Evolutionary conservation across 352 stramenopile species (phyloP).

Genomic region (Phytopythium mirpurense): DNA sequence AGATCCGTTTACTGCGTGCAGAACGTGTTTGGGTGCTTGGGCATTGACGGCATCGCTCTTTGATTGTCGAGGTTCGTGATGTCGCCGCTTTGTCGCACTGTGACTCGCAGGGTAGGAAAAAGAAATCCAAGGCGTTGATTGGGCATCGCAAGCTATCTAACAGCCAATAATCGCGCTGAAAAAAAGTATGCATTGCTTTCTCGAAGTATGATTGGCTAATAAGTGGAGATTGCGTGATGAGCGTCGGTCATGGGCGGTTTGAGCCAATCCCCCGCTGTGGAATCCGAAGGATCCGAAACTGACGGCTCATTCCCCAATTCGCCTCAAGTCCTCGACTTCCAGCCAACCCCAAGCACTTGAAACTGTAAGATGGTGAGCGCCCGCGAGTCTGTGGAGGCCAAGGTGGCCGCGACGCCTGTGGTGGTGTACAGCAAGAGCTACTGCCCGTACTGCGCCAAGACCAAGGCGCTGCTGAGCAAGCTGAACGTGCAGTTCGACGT

Average conservation of each 20-base stretch:
- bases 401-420: constrained; percentile 46
- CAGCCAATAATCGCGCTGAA: too few relatives aligned
- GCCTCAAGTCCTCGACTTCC: constrained; percentile 6
- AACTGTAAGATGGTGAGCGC: constrained; percentile 40
- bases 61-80: background rate
- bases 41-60: too few relatives aligned
- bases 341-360: constrained; percentile 5
- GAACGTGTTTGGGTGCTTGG: too few relatives aligned
- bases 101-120: background rate
- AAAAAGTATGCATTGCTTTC: too few relatives aligned
- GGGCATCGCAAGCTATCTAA: too few relatives aligned
- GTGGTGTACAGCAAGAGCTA: constrained; percentile 93
- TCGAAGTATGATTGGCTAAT: too few relatives aligned
- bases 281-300: too few relatives aligned
- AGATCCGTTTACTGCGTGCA: too few relatives aligned
- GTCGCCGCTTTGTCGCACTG: background rate
- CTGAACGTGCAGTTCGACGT: constrained; percentile 47
- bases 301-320: constrained; percentile 5
- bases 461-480: constrained; percentile 55
- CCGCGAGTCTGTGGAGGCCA: constrained; percentile 61
- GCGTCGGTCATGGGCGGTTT: too few relatives aligned
- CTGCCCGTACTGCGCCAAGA: constrained; percentile 92
- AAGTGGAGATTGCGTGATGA: too few relatives aligned
- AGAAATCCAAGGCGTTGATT: too few relatives aligned
- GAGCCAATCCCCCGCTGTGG: too few relatives aligned